Conservation (phyloP, 352 stramenopile genomes). For the Phytophthora cajani region DNA sequence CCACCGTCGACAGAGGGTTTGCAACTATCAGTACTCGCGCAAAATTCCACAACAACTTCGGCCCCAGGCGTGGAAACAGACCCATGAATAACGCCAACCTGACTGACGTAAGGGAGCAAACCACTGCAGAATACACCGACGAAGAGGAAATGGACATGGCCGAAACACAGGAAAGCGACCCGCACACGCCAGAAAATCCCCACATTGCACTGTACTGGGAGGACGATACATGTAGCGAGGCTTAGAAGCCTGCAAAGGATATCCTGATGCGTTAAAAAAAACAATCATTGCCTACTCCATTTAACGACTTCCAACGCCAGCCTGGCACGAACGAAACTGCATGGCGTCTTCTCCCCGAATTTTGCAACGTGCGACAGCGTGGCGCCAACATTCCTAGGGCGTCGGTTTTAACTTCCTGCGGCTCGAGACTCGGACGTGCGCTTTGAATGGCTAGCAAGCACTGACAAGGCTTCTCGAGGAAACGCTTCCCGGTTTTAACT, state of each 20-base stretch:
- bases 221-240: background rate
- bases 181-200: conserved; percentile 15
- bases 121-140: background rate
- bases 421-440: background rate
- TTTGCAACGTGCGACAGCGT: conserved; percentile 21
- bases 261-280: background rate
- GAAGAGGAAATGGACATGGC: background rate
- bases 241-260: background rate
- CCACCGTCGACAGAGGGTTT: background rate
- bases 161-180: conserved; percentile 13
- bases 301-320: background rate
- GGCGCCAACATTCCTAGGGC: conserved; percentile 4
- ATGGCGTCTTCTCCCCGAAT: conserved; percentile 11
- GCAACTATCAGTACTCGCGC: conserved; percentile 20
- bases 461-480: background rate
- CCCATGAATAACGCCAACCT: conserved; percentile 1
- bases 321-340: conserved; percentile 25
- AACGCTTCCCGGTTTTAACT: conserved; percentile 17
- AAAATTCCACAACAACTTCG: conserved; percentile 26
- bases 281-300: background rate
- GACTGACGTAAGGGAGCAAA: conserved; percentile 6
- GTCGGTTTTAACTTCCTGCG: conserved; percentile 16
- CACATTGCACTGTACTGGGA: background rate
- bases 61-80: background rate
- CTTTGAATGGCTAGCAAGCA: background rate